Evolutionary conservation across 2,329 filamentous ascomycete genomes (phyloP).

Genomic region (Pleurostoma richardsiae): DNA sequence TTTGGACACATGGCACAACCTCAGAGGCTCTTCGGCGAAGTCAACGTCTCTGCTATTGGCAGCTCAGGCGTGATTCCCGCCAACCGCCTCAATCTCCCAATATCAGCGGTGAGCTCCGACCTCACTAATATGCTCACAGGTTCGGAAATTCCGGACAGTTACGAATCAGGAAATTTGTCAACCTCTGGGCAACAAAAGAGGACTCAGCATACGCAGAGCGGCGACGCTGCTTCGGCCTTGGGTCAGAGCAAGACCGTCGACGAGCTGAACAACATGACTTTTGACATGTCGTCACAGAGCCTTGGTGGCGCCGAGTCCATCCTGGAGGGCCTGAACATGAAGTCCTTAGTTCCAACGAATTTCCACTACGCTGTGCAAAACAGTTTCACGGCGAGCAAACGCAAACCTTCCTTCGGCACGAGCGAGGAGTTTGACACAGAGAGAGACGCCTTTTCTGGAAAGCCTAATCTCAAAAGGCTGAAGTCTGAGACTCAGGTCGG

Average conservation of each 20-base stretch:
- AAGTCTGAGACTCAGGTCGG: conserved; percentile 41
- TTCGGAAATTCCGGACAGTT: conserved; percentile 39
- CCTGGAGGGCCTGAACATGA: conserved; percentile 36
- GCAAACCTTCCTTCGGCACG: conserved; percentile 45
- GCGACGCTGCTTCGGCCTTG: neutral
- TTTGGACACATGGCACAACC: conserved; percentile 45
- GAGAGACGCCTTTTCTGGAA: conserved; percentile 17
- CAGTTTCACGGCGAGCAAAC: conserved; percentile 47
- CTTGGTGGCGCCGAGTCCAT: conserved; percentile 45
- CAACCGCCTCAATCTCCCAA: conserved; percentile 42
- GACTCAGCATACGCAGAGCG: conserved; percentile 12
- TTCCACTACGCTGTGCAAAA: conserved; percentile 12
- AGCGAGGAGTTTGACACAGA: conserved; percentile 44
- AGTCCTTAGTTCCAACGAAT: conserved; percentile 23
- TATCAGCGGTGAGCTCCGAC: conserved; percentile 23
- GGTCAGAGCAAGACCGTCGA: conserved; percentile 35
- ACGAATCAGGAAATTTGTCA: conserved; percentile 38
- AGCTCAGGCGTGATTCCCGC: conserved; percentile 46
- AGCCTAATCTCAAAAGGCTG: conserved; percentile 50
- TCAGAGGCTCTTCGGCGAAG: conserved; percentile 49
- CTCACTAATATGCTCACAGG: conserved; percentile 28
- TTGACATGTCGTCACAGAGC: conserved; percentile 50
- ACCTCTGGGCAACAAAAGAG: conserved; percentile 23
- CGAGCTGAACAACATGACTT: conserved; percentile 45
- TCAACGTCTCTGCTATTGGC: conserved; percentile 46